Base-by-base conservation (phyloP, 2,329 filamentous ascomycete species). In the Elsinoe australis region DNA sequence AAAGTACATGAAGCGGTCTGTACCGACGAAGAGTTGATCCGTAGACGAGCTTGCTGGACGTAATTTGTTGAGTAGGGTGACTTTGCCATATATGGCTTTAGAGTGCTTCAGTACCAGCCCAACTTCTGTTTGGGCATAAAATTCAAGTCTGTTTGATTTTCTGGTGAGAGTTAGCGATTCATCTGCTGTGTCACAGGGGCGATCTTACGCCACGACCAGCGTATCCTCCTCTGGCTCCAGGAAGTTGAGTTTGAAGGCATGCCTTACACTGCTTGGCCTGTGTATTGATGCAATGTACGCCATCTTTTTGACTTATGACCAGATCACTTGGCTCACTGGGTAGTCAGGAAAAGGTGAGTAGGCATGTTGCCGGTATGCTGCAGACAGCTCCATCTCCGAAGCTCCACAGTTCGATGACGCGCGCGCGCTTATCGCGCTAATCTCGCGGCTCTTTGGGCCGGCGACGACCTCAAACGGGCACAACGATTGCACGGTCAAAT, bases 231-330 rank as follows among this genome's bases (percentile, higher is more conserved):
- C 79, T 3, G 79, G 70, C 34, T 78, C 76, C 45, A 94, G 71
- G 58, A 96, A 82, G 58, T 80, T 81, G 52, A 90, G 75, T 61
- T 83, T 86, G 55, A 96, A 66, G 10, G 89, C 90, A 76, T 95
- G 85, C 49, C 89, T 82, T 54, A 95, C 82, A 70, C 87, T 94
- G 64, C 87, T 95, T 18, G 92, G 85, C 58, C 82, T 78, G 66
- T 98, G 92, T 50, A 98, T 92, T 31, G 92, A 89, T 53, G 87
- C 88, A 60, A 98, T 73, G 66, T 96, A 98, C 46, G 92, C 85
- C 92, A 98, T 98, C 32, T 21, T 44, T 24, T 19, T 26, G 10
- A 21, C 12, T 6, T 6, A 2, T 17, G n/a, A n/a, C n/a, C n/a
- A n/a, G n/a, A n/a, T n/a, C n/a, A n/a, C n/a, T n/a, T n/a, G n/a